Conservation (phyloP, 2,329 filamentous ascomycete genomes). For the Cordyceps tenuipes region DNA sequence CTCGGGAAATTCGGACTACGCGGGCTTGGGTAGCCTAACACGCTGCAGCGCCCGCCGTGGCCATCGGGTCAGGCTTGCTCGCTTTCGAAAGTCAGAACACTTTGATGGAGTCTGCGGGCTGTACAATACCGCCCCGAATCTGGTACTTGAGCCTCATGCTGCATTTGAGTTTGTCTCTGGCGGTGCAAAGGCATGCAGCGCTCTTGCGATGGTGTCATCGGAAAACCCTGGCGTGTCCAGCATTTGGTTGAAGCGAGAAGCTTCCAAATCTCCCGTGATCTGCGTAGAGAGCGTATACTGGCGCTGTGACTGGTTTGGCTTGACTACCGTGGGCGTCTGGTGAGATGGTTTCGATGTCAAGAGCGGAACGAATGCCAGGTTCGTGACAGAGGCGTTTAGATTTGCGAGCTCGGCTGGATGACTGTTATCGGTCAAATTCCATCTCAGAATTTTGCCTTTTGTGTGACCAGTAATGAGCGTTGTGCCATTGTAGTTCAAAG, state of each 20-base stretch:
- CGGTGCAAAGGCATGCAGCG: conserved; percentile 35
- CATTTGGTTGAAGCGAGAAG: conserved; percentile 35
- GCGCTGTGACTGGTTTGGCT: conserved; percentile 63
- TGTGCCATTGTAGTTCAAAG: conserved; percentile 75
- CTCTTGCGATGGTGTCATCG: conserved; percentile 38
- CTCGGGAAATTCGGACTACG: conserved; percentile 3
- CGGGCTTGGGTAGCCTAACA: neutral
- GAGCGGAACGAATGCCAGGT: conserved; percentile 65
- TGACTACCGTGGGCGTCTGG: conserved; percentile 57
- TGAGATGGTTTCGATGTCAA: conserved; percentile 23
- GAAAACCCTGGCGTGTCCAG: conserved; percentile 40
- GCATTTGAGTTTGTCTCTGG: conserved; percentile 23
- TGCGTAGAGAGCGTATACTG: conserved; percentile 60
- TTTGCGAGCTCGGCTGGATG: conserved; percentile 60
- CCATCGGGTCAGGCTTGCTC: neutral
- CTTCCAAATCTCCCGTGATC: conserved; percentile 38
- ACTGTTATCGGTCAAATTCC: conserved; percentile 67
- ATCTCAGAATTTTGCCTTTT: conserved; percentile 68
- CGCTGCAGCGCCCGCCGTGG: neutral
- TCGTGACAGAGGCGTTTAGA: conserved; percentile 75
- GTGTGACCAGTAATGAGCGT: conserved; percentile 72
- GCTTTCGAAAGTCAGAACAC: neutral
- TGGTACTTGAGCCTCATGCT: neutral
- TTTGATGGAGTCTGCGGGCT: neutral
- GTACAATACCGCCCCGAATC: neutral